Evolutionary conservation across 495 filamentous ascomycete genomes (phyloP).

Genomic region (Coniosporium apollinis): DNA sequence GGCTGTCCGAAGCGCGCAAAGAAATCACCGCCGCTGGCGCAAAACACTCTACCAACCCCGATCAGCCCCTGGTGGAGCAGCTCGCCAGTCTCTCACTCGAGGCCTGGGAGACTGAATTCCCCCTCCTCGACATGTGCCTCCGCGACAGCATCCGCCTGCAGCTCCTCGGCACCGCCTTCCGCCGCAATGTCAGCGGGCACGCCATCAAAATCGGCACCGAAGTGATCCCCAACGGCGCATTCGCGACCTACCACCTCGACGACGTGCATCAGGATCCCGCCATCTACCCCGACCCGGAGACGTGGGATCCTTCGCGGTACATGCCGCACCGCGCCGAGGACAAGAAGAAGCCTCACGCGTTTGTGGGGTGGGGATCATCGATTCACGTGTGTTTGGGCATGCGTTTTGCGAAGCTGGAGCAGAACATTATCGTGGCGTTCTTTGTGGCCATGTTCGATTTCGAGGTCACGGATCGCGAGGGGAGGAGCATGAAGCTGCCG

Average conservation of each 20-base stretch:
- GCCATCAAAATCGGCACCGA: constrained; percentile 26
- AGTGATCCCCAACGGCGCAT: constrained; percentile 28
- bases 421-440: constrained; percentile 27
- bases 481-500: neutral
- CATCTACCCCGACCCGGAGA: constrained; percentile 26
- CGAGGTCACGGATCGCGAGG: neutral
- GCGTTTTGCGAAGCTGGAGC: constrained; percentile 33
- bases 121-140: constrained; percentile 26
- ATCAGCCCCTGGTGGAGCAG: constrained; percentile 22
- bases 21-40: constrained; percentile 26
- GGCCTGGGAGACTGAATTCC: constrained; percentile 32
- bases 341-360: constrained; percentile 24
- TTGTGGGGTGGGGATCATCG: constrained; percentile 29
- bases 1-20: constrained; percentile 22
- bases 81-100: constrained; percentile 24
- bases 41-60: constrained; percentile 17
- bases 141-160: constrained; percentile 29
- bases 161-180: constrained; percentile 16
- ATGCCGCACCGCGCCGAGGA: constrained; percentile 26
- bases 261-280: constrained; percentile 26
- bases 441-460: constrained; percentile 15
- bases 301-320: constrained; percentile 30
- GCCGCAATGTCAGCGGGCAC: constrained; percentile 22
- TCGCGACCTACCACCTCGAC: constrained; percentile 17
- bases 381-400: constrained; percentile 28